A percentile compares a stretch with the other conserved stretches of the same genome.
Conservation (phyloP, 2,329 filamentous ascomycete species). For the Alternaria sp. region DNA sequence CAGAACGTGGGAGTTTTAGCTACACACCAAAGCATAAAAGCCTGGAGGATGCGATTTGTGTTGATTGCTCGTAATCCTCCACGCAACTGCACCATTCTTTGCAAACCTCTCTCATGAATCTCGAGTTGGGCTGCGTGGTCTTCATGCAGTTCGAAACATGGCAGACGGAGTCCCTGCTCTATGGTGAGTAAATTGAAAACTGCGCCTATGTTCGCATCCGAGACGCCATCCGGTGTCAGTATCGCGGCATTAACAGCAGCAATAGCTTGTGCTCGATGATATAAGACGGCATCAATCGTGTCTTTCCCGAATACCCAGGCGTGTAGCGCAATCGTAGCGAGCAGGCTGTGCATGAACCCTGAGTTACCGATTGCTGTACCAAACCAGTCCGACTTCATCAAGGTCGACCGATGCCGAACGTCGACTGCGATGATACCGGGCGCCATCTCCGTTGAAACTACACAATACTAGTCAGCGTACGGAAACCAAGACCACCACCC, state of each 20-base stretch:
- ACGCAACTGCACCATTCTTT: slow-evolving; percentile 46
- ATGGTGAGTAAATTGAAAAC: slow-evolving; percentile 51
- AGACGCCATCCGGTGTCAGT: slow-evolving; percentile 40
- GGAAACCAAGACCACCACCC: not conserved
- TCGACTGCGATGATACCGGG: slow-evolving; percentile 50
- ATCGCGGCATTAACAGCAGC: slow-evolving; percentile 45
- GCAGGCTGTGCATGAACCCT: slow-evolving; percentile 52
- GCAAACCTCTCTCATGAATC: slow-evolving; percentile 46
- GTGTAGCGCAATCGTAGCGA: slow-evolving; percentile 47
- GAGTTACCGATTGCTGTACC: slow-evolving; percentile 44
- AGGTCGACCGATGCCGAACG: slow-evolving; percentile 42
- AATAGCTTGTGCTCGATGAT: slow-evolving; percentile 47
- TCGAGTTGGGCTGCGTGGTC: slow-evolving; percentile 43
- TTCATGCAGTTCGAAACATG: slow-evolving; percentile 33
- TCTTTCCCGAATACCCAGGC: slow-evolving; percentile 44
- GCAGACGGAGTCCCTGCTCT: slow-evolving; percentile 43
- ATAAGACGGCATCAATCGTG: slow-evolving; percentile 40
- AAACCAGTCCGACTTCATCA: slow-evolving; percentile 50
- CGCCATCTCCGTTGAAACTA: slow-evolving; percentile 48
- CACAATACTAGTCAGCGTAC: slow-evolving; percentile 26
- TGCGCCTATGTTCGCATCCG: slow-evolving; percentile 50
- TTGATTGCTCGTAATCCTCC: slow-evolving; percentile 45
- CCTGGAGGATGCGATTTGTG: slow-evolving; percentile 50
- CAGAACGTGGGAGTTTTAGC: slow-evolving; percentile 11
- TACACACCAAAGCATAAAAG: slow-evolving; percentile 53